A percentile compares a stretch with the other conserved stretches of the same genome.
Conservation (phyloP, 2,329 filamentous ascomycete species). For the Rutstroemia sp. region DNA sequence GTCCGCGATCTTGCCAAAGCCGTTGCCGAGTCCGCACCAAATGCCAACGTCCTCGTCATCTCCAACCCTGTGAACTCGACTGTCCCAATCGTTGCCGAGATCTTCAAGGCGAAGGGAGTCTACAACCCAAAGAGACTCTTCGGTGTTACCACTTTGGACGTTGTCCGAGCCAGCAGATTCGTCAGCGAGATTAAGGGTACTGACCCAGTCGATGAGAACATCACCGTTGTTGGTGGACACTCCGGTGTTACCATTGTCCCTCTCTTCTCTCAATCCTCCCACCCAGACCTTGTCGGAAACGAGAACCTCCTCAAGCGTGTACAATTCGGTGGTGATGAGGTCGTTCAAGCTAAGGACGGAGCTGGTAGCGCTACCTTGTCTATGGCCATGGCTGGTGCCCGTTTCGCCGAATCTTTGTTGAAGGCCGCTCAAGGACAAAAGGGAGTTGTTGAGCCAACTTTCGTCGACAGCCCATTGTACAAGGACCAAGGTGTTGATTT, state of each 20-base stretch:
- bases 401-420: slow-evolving; percentile 83
- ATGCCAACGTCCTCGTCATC: slow-evolving; percentile 93
- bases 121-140: slow-evolving; percentile 96
- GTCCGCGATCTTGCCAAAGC: slow-evolving; percentile 90
- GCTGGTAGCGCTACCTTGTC: slow-evolving; percentile 94
- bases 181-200: slow-evolving; percentile 85
- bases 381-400: slow-evolving; percentile 93
- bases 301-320: slow-evolving; percentile 75
- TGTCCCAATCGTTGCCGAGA: slow-evolving; percentile 93
- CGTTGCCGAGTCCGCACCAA: slow-evolving; percentile 79
- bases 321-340: slow-evolving; percentile 98
- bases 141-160: slow-evolving; percentile 96
- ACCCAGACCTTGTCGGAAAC: slow-evolving; percentile 75
- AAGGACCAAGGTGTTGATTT: slow-evolving; percentile 97
- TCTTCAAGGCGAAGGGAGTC: slow-evolving; percentile 85
- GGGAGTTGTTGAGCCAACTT: slow-evolving; percentile 91
- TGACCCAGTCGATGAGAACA: slow-evolving; percentile 87
- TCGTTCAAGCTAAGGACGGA: slow-evolving; percentile 98
- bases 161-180: slow-evolving; percentile 96
- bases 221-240: slow-evolving; percentile 95
- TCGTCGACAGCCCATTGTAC: slow-evolving; percentile 94
- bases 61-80: slow-evolving; percentile 99
- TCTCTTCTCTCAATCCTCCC: slow-evolving; percentile 88
- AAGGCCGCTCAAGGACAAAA: slow-evolving; percentile 89
- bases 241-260: slow-evolving; percentile 97